These are phyloP conservation scores for Arachnomyces sp. DNA, from an alignment of 2,329 filamentous ascomycete species.

Conservation along the genomic window DNA sequence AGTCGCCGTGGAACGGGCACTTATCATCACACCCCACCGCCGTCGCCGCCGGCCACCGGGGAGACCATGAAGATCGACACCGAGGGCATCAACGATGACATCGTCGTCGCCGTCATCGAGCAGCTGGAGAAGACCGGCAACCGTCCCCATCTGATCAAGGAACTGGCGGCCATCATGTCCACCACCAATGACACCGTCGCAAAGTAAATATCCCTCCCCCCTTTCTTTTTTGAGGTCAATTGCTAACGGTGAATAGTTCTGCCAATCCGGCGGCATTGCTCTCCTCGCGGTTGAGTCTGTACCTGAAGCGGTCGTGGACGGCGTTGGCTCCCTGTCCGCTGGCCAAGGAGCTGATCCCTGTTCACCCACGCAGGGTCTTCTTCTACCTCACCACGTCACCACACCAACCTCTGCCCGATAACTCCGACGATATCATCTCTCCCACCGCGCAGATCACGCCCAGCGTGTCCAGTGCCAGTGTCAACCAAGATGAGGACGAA, in stretches of 20 bases:
- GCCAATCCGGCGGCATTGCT: constrained; percentile 94
- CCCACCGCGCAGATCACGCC: constrained; percentile 64
- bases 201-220: constrained; percentile 58
- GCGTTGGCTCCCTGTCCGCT: constrained; percentile 74
- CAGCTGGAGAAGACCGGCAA: constrained; percentile 87
- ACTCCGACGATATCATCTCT: constrained; percentile 45
- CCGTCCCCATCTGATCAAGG: constrained; percentile 87
- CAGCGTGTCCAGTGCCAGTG: constrained; percentile 62
- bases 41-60: constrained; percentile 55
- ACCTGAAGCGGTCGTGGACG: constrained; percentile 81
- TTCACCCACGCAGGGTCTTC: constrained; percentile 90
- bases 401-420: constrained; percentile 71
- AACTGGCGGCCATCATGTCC: constrained; percentile 73
- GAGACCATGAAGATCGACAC: constrained; percentile 61
- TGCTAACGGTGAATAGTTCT: constrained; percentile 54
- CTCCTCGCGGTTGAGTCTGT: constrained; percentile 81
- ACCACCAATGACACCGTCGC: constrained; percentile 74
- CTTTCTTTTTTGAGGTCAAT: constrained; percentile 7
- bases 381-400: constrained; percentile 90
- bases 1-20: constrained; percentile 44
- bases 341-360: constrained; percentile 84
- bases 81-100: constrained; percentile 84
- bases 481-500: constrained; percentile 48
- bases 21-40: constrained; percentile 70
- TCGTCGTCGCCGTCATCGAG: constrained; percentile 82